phyloP scores from a whole-genome alignment of 108 stramenopile species.

The Stephanodiscus minutulus region DNA sequence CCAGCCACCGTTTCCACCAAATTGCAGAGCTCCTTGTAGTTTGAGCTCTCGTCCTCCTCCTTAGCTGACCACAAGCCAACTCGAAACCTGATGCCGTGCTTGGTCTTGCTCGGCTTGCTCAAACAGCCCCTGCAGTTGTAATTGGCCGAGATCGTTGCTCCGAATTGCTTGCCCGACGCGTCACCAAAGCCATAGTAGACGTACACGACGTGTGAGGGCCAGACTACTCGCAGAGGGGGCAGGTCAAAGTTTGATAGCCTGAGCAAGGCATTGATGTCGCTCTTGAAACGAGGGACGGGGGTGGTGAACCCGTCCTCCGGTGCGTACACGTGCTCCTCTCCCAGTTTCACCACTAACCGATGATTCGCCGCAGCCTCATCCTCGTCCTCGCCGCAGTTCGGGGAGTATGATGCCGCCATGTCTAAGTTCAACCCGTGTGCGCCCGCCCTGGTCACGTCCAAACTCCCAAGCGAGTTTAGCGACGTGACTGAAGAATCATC shows the following conservation, averaged over 20 bases:
- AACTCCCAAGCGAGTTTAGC: too few species aligned
- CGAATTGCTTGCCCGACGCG: conserved; percentile 50
- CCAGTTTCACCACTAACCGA: neutral
- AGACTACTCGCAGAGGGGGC: conserved; percentile 22
- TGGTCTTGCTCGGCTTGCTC: neutral
- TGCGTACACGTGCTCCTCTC: neutral
- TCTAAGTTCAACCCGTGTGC: too few species aligned
- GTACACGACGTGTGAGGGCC: neutral
- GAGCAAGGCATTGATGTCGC: conserved; percentile 29
- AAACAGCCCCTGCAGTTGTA: neutral
- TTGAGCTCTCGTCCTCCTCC: conserved; percentile 16
- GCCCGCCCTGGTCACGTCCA: too few species aligned
- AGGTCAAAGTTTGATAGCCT: neutral
- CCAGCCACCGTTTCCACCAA: conserved; percentile 23
- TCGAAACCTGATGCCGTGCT: neutral
- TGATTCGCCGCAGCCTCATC: neutral
- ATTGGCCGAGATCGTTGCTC: neutral
- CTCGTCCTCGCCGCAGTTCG: neutral
- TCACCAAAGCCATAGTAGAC: conserved; percentile 55
- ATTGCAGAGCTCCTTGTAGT: conserved; percentile 21
- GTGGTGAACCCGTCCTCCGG: conserved; percentile 22
- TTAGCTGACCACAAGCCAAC: conserved; percentile 4
- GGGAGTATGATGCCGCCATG: too few species aligned
- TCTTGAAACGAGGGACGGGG: conserved; percentile 28
- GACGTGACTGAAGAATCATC: conserved; percentile 20